phyloP scores from a whole-genome alignment of 1,284 basidiomycete species.

The Ganoderma sinense region DNA sequence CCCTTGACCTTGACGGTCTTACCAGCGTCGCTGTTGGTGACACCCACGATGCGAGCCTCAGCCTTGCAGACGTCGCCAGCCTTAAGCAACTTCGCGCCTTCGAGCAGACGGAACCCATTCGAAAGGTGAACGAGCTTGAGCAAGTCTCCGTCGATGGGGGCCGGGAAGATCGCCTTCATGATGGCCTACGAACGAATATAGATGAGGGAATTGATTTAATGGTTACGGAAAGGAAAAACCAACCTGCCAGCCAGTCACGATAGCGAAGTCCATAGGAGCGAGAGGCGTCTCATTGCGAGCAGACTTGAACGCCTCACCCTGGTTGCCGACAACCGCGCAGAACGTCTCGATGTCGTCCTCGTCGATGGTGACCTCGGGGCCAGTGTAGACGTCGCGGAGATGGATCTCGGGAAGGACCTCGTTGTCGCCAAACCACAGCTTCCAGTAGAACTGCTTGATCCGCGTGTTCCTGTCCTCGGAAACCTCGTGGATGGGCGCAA shows the following conservation, averaged over 20 bases:
- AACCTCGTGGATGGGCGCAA: constrained; percentile 93
- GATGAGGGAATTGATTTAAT: constrained; percentile 18
- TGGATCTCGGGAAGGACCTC: constrained; percentile 78
- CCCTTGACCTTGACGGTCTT: constrained; percentile 96
- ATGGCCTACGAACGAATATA: constrained; percentile 69
- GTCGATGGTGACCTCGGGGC: constrained; percentile 85
- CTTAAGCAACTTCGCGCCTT: constrained; percentile 78
- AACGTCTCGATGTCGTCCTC: constrained; percentile 85
- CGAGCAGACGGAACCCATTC: constrained; percentile 93
- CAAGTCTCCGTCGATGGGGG: constrained; percentile 89
- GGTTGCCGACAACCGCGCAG: constrained; percentile 94
- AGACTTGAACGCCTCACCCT: constrained; percentile 89
- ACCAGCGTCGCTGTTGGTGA: constrained; percentile 91
- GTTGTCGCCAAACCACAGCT: constrained; percentile 93
- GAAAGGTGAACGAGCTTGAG: constrained; percentile 96
- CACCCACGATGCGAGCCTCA: constrained; percentile 88
- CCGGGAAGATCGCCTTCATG: constrained; percentile 97
- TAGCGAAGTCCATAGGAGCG: constrained; percentile 98
- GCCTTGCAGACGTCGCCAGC: constrained; percentile 93
- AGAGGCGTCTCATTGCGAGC: constrained; percentile 74
- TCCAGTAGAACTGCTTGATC: constrained; percentile 98
- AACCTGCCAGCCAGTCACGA: constrained; percentile 97
- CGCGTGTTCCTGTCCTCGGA: constrained; percentile 86
- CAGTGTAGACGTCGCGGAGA: constrained; percentile 81
- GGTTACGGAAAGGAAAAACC: constrained; percentile 36